Evolutionary conservation across 345 rosid genomes (phyloP).

Genomic region (Eucalyptus curtisii): DNA sequence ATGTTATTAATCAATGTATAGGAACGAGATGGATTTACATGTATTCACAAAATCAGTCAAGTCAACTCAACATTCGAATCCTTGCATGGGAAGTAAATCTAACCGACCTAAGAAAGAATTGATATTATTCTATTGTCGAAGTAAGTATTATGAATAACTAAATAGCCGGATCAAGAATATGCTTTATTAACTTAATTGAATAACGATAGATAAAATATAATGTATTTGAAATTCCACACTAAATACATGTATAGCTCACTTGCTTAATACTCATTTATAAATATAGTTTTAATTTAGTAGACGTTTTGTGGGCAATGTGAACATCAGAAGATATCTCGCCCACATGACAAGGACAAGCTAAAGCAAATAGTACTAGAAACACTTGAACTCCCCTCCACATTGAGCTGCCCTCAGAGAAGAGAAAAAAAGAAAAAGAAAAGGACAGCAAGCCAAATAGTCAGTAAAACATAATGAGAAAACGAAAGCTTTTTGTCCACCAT

Average conservation of each 20-base stretch:
- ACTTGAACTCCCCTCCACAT: not conserved
- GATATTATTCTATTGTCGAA: not conserved
- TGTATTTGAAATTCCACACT: rapidly evolving
- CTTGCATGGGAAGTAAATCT: rapidly evolving
- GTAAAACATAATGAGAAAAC: not conserved
- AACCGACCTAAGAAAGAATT: rapidly evolving
- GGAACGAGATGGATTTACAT: not conserved
- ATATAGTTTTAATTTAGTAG: not conserved
- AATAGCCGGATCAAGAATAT: rapidly evolving
- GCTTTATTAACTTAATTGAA: not conserved
- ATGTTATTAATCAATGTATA: rapidly evolving
- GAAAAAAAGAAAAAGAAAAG: not conserved
- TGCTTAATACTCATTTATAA: not conserved
- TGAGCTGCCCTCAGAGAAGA: not conserved
- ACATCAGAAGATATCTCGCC: not conserved
- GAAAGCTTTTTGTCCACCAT: not conserved
- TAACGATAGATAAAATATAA: rapidly evolving
- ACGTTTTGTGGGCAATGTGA: not conserved
- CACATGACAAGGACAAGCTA: not conserved
- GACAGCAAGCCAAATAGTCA: not conserved
- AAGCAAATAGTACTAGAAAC: not conserved
- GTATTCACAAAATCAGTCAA: rapidly evolving
- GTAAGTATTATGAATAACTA: not conserved
- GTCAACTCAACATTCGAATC: rapidly evolving
- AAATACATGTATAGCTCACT: not conserved